These are phyloP conservation scores for Eleusine indica DNA, from an alignment of 176 grass and related monocot species.

Conservation along the genomic window DNA sequence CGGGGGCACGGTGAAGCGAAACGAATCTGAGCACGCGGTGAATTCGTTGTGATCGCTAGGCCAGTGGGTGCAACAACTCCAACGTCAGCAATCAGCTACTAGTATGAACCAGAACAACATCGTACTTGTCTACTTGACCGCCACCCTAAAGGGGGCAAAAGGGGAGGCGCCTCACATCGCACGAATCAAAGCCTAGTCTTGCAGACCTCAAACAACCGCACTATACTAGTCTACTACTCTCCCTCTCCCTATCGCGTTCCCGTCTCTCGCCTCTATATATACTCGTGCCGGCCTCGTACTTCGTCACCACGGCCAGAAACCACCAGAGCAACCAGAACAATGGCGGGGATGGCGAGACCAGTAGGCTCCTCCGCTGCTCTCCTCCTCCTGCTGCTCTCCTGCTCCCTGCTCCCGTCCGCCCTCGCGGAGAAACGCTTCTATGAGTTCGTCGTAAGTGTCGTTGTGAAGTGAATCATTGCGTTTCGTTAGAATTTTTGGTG, in stretches of 20 bases:
- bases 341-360: constrained; percentile 25
- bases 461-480: not conserved
- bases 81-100: not conserved
- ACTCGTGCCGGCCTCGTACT: not conserved
- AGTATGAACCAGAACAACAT: not conserved
- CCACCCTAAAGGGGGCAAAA: constrained; percentile 32
- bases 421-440: constrained; percentile 77
- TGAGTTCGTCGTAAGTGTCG: constrained; percentile 68
- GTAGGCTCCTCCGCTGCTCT: constrained; percentile 18
- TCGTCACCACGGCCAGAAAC: constrained; percentile 35
- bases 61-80: constrained; percentile 69
- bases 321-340: not conserved
- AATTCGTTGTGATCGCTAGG: not conserved
- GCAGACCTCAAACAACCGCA: constrained; percentile 69
- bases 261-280: constrained; percentile 25
- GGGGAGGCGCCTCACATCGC: not conserved
- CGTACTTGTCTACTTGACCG: constrained; percentile 38
- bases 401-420: constrained; percentile 32
- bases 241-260: not conserved
- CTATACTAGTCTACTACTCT: not conserved
- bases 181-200: constrained; percentile 73
- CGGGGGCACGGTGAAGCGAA: not conserved
- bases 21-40: not conserved
- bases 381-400: constrained; percentile 46
- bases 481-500: not conserved